Evolutionary conservation across 768 basidiomycete species (phyloP).

Genomic region (Leccinellum albellum): DNA sequence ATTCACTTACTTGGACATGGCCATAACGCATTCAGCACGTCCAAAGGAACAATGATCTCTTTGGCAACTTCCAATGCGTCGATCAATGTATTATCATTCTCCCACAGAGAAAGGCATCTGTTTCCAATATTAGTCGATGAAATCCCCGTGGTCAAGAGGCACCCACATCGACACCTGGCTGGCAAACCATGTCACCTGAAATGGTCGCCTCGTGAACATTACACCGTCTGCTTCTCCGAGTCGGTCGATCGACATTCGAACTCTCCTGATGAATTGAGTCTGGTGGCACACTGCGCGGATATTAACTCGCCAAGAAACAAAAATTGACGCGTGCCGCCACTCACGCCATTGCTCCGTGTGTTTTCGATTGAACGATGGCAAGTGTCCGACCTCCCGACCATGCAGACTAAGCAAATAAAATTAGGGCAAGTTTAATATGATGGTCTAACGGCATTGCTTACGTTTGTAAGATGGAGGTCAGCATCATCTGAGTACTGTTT

Average conservation of each 20-base stretch:
- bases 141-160: not conserved
- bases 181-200: conserved; percentile 67
- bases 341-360: conserved; percentile 79
- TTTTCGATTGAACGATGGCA: conserved; percentile 61
- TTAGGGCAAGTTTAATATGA: conserved; percentile 3
- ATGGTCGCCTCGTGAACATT: conserved; percentile 63
- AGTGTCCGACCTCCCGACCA: conserved; percentile 42
- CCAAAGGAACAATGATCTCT: conserved; percentile 56
- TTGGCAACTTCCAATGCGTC: conserved; percentile 66
- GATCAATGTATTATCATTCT: conserved; percentile 52
- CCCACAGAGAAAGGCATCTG: conserved; percentile 67
- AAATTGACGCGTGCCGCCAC: conserved; percentile 27
- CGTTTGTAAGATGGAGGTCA: conserved; percentile 63
- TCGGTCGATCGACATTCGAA: conserved; percentile 51
- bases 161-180: conserved; percentile 62
- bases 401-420: conserved; percentile 42
- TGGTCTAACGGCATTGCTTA: conserved; percentile 33
- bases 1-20: conserved; percentile 46
- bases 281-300: conserved; percentile 58
- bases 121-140: not conserved
- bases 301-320: conserved; percentile 2
- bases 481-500: conserved; percentile 57
- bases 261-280: conserved; percentile 58
- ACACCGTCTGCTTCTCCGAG: conserved; percentile 49
- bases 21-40: conserved; percentile 69